phyloP scores from a whole-genome alignment of 305 asterid genomes.

The Fraxinus angustifolia region DNA sequence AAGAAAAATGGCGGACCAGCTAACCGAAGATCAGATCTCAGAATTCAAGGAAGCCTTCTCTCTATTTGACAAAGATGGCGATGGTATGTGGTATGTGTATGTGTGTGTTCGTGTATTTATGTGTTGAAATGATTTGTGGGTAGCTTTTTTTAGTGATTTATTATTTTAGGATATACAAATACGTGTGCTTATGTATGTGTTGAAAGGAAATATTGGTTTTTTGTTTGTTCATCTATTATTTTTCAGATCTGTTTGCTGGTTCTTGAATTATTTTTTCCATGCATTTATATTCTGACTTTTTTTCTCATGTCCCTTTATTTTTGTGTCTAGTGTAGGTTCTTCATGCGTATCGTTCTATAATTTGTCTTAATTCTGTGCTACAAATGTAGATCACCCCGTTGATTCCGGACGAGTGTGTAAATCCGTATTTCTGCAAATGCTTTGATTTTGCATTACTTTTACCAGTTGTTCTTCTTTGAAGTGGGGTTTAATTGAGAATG shows the following conservation, averaged over 20 bases:
- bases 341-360: background rate
- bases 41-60: conserved; percentile 39
- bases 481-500: background rate
- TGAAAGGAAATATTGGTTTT: background rate
- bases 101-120: background rate
- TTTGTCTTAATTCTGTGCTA: background rate
- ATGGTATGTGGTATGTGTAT: conserved; percentile 27
- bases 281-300: background rate
- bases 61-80: conserved; percentile 36
- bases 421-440: background rate
- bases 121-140: background rate
- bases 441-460: background rate
- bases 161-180: background rate
- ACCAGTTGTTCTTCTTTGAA: background rate
- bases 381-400: background rate
- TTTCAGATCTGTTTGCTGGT: background rate
- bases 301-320: background rate
- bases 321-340: background rate
- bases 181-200: background rate
- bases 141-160: background rate
- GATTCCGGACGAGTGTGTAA: background rate
- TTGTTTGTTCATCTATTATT: background rate
- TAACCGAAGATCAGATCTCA: conserved; percentile 40
- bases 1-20: conserved; percentile 32
- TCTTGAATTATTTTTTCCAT: background rate